Evolutionary conservation across 2,329 filamentous ascomycete genomes (phyloP).

Genomic region (Dactylellina cionopaga): DNA sequence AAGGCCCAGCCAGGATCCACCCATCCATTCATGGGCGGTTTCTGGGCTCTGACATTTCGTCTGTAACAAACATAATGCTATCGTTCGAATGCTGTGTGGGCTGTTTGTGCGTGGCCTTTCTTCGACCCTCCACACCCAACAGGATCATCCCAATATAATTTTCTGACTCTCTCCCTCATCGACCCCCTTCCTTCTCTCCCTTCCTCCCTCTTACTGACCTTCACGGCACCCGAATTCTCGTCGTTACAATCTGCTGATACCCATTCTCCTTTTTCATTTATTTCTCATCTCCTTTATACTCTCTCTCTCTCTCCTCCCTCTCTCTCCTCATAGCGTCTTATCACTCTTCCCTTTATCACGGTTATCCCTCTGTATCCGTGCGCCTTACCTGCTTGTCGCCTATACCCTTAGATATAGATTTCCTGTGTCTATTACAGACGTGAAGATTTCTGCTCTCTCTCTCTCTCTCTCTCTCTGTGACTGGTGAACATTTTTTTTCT

Average conservation of each 20-base stretch:
- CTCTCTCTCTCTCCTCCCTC: constrained; percentile 29
- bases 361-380: not conserved
- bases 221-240: constrained; percentile 13
- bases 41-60: constrained; percentile 31
- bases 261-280: constrained; percentile 19
- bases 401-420: constrained; percentile 50
- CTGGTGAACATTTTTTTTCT: constrained; percentile 31
- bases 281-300: constrained; percentile 11
- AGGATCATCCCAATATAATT: constrained; percentile 54
- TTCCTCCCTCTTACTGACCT: constrained; percentile 25
- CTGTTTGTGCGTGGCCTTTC: constrained; percentile 20
- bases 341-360: not conserved
- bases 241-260: constrained; percentile 35
- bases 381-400: constrained; percentile 2
- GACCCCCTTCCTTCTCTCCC: constrained; percentile 32
- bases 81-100: constrained; percentile 30
- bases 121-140: constrained; percentile 48
- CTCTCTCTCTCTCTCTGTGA: no score
- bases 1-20: constrained; percentile 51
- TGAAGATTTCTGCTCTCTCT: constrained; percentile 39
- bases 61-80: constrained; percentile 27
- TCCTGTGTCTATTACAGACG: constrained; percentile 31
- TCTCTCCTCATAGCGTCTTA: constrained; percentile 1
- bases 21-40: constrained; percentile 25
- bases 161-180: constrained; percentile 43